Percentiles rank a stretch among this genome's conserved stretches.
Evolutionary conservation across 2,329 filamentous ascomycete genomes (phyloP).

Genomic region (Paracamarosporium sp.): DNA sequence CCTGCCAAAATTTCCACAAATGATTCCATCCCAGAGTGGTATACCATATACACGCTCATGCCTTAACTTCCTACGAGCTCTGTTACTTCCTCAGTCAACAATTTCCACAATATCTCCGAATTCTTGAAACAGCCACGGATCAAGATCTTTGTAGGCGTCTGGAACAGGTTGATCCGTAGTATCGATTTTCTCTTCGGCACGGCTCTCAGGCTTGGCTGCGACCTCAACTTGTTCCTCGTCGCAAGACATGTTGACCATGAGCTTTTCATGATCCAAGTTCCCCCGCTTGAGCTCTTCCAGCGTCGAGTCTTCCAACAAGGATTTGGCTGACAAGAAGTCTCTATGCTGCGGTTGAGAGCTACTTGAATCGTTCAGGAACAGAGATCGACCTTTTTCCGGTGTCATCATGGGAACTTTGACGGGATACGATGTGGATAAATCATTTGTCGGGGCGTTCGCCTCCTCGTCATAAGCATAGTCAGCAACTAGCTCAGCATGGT

Average conservation of each 20-base stretch:
- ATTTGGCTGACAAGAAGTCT: conserved; percentile 8
- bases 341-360: conserved; percentile 4
- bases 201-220: background rate
- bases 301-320: background rate
- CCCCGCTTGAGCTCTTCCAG: conserved; percentile 6
- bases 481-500: background rate
- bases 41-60: too few relatives aligned
- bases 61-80: background rate
- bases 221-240: background rate
- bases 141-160: conserved; percentile 39
- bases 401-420: conserved; percentile 7
- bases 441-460: background rate
- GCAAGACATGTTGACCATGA: background rate
- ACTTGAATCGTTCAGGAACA: conserved; percentile 22
- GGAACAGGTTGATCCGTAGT: conserved; percentile 15
- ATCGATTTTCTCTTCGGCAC: background rate
- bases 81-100: conserved; percentile 19
- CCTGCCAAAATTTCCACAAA: background rate
- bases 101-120: conserved; percentile 51
- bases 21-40: background rate
- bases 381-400: conserved; percentile 14
- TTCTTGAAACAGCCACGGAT: conserved; percentile 47
- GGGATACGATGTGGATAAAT: conserved; percentile 2
- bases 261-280: background rate
- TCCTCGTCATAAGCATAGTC: background rate